Base-by-base conservation (phyloP, 148 eudicot genomes). In the Persicaria maculosa region DNA sequence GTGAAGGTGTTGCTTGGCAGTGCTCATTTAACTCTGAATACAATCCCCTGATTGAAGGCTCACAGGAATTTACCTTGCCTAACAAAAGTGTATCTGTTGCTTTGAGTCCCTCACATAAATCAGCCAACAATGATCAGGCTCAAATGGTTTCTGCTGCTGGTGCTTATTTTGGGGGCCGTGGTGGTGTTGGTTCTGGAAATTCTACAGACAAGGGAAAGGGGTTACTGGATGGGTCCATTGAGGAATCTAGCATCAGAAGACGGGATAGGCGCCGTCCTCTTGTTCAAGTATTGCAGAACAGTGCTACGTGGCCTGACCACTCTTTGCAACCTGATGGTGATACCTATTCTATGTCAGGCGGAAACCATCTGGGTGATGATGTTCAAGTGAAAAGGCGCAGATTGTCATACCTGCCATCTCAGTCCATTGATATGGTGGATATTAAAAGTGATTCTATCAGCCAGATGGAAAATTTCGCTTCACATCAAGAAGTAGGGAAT, bases 51-150 rank as follows among this genome's bases (percentile, higher is more conserved):
- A 72, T 79, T 77, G 86, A 85, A 78, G 87, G 86, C 57, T 83
- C 87, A 81, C 85, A 82, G 65, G 86, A 85, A 75, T 74, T 84
- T 74, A 89, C 89, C 75, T 61, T 76, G 50, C 78, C 81, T 58
- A 82, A 77, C 78, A 61, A 71, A 45, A 73, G 82, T 79, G 62
- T 82, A 53, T 75, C 84, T 20, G 71, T 75, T 50, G 67, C 76
- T 74, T 50, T 75, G 48, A 83, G 79, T 79, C 88, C 75, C 72
- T 68, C 86, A 68, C 80, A 50, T 22, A 76, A 80, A 75, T 61
- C 77, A 53, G 69, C 75, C 46, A 36, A 20, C 80, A 84, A 69
- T 80, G 76, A 79, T 71, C 77, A 79, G 62, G 78, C 78, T 54
- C 76, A 46, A 78, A 77, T 74, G 77, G 59, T 75, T 77, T 76